Percentiles rank a stretch among this genome's conserved stretches.
Conservation (phyloP, 495 filamentous ascomycete species). For the Podospora tetraspora region DNA sequence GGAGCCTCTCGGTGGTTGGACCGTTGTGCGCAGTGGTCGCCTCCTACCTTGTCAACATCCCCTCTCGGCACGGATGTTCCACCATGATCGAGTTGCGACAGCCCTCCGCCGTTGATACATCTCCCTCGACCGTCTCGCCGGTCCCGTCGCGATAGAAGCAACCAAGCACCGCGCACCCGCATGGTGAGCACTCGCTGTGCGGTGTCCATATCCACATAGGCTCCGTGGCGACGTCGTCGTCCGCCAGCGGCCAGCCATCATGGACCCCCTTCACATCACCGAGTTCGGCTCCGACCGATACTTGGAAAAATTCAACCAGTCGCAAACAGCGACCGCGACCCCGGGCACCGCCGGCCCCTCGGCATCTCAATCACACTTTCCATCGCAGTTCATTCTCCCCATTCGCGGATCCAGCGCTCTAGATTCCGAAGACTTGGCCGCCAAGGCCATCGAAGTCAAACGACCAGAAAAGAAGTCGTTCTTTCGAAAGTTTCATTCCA, state of each 20-base stretch:
- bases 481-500: slow-evolving; percentile 28
- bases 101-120: slow-evolving; percentile 29
- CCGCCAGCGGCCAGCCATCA: slow-evolving; percentile 24
- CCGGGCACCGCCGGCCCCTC: slow-evolving; percentile 21
- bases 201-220: slow-evolving; percentile 20
- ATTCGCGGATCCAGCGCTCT: slow-evolving; percentile 30
- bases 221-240: slow-evolving; percentile 18
- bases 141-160: slow-evolving; percentile 35
- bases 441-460: slow-evolving; percentile 32
- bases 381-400: slow-evolving; percentile 40
- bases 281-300: slow-evolving; percentile 56
- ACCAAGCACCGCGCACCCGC: slow-evolving; percentile 11
- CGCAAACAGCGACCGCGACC: slow-evolving; percentile 27
- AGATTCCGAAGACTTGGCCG: slow-evolving; percentile 19
- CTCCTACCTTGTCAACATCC: neutral
- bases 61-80: slow-evolving; percentile 31
- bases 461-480: slow-evolving; percentile 32
- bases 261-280: slow-evolving; percentile 52
- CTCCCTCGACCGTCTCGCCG: slow-evolving; percentile 27
- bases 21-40: neutral
- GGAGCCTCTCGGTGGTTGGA: neutral
- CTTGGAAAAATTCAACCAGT: slow-evolving; percentile 45
- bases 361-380: slow-evolving; percentile 4
- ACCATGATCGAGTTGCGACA: slow-evolving; percentile 45
- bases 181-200: slow-evolving; percentile 13